phyloP scores from a whole-genome alignment of 2,329 filamentous ascomycete genomes.

The Amphichorda felina region DNA sequence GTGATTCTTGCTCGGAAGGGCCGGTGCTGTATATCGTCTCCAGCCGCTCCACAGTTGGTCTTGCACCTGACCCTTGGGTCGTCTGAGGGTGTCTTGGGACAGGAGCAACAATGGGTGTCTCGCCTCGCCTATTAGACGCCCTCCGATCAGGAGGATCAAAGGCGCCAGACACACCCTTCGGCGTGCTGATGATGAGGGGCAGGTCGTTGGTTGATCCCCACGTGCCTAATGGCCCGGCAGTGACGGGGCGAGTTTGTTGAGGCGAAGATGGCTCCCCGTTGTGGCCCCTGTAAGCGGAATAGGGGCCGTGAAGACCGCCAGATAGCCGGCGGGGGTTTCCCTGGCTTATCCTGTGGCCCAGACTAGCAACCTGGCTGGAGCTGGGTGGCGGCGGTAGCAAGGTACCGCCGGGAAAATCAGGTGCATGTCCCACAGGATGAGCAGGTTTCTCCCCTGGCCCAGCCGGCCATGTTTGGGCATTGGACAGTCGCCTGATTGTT shows the following conservation, averaged over 20 bases:
- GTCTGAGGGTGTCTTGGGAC: slow-evolving; percentile 38
- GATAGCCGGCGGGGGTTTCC: slow-evolving; percentile 28
- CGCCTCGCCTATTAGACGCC: slow-evolving; percentile 17
- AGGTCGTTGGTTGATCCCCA: slow-evolving; percentile 27
- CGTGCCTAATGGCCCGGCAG: slow-evolving; percentile 5
- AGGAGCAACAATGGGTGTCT: slow-evolving; percentile 38
- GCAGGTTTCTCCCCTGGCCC: slow-evolving; percentile 6
- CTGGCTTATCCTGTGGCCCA: slow-evolving; percentile 24
- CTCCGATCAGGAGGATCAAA: slow-evolving; percentile 31
- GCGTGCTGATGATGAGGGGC: slow-evolving; percentile 50
- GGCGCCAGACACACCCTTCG: slow-evolving; percentile 39
- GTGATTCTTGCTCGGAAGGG: slow-evolving; percentile 1
- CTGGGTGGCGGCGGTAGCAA: slow-evolving; percentile 25
- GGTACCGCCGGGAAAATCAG: slow-evolving; percentile 24
- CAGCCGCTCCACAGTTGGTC: slow-evolving; percentile 38
- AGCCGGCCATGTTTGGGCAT: slow-evolving; percentile 34
- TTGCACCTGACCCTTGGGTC: slow-evolving; percentile 17
- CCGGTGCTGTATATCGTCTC: slow-evolving; percentile 39
- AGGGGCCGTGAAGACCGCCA: slow-evolving; percentile 22
- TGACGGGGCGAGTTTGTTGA: not conserved
- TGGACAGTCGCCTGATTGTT: slow-evolving; percentile 15
- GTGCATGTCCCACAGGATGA: slow-evolving; percentile 7
- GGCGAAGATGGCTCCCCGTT: not conserved
- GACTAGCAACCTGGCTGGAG: slow-evolving; percentile 24
- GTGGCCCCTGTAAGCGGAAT: not conserved